Conservation (phyloP, 2,329 filamentous ascomycete species). For the Exophiala viscosa region DNA sequence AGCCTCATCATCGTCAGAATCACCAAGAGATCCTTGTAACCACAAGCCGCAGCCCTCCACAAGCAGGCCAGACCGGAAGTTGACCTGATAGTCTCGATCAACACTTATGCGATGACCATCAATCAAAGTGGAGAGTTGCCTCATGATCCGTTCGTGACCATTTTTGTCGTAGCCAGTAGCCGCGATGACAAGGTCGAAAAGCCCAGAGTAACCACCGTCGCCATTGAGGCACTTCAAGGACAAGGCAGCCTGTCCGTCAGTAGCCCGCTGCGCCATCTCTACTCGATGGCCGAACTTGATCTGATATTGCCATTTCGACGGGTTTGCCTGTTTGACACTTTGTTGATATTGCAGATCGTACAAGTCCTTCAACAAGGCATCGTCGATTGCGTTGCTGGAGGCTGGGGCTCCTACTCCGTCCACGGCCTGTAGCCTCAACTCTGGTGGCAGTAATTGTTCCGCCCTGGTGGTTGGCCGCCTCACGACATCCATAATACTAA, state of each 20-base stretch:
- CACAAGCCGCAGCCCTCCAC: constrained; percentile 13
- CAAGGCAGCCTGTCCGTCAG: constrained; percentile 3
- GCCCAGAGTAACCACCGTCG: background rate
- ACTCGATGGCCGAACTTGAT: constrained; percentile 17
- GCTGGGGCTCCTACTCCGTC: background rate
- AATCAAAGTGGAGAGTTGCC: constrained; percentile 6
- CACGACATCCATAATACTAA: constrained; percentile 8
- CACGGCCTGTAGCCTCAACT: constrained; percentile 11
- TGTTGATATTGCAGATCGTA: constrained; percentile 23
- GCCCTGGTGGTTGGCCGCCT: constrained; percentile 1
- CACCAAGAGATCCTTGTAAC: constrained; percentile 15
- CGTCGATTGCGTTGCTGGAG: background rate
- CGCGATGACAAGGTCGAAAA: constrained; percentile 23
- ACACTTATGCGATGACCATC: constrained; percentile 13
- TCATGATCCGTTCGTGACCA: constrained; percentile 12
- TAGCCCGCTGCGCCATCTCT: background rate
- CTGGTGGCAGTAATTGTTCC: constrained; percentile 8
- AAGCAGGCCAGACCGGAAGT: constrained; percentile 11
- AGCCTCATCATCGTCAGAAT: constrained; percentile 13
- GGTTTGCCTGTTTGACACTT: constrained; percentile 22
- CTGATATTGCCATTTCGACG: constrained; percentile 17
- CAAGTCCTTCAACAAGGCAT: constrained; percentile 9
- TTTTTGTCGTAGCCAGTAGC: constrained; percentile 19
- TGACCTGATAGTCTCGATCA: constrained; percentile 19
- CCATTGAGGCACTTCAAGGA: background rate